Percentiles rank a stretch among this genome's conserved stretches.
Conservation (phyloP, 2,329 filamentous ascomycete genomes). For the Fusarium sp. region DNA sequence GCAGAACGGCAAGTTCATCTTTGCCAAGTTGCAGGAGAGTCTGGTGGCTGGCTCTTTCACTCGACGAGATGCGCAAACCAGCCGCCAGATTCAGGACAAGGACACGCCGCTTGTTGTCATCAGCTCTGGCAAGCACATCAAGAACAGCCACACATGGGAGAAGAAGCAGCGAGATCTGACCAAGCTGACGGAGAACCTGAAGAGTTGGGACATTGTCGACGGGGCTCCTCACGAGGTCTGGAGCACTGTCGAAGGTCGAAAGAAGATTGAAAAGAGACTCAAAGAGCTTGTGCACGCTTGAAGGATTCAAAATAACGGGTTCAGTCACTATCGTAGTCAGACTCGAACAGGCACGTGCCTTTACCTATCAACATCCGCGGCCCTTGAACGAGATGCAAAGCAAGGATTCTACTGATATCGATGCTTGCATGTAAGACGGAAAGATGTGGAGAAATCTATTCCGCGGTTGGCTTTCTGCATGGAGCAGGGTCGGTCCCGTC, state of each 20-base stretch:
- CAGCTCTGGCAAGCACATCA: constrained; percentile 80
- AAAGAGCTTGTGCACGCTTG: constrained; percentile 68
- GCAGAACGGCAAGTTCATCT: constrained; percentile 85
- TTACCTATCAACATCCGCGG: constrained; percentile 6
- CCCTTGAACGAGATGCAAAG: constrained; percentile 1
- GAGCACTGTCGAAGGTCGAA: constrained; percentile 76
- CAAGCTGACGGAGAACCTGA: constrained; percentile 79
- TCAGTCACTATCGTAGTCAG: not conserved
- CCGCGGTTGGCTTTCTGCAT: not conserved
- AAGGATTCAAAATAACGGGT: constrained; percentile 2
- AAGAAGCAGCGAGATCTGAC: constrained; percentile 86
- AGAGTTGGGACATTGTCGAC: constrained; percentile 87
- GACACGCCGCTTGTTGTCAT: constrained; percentile 82
- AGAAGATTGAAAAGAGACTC: constrained; percentile 82
- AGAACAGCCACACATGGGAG: constrained; percentile 78
- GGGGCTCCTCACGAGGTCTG: constrained; percentile 89
- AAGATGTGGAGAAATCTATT: constrained; percentile 22
- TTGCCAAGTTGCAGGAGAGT: constrained; percentile 92
- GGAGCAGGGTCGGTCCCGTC: not conserved
- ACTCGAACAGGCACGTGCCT: constrained; percentile 14
- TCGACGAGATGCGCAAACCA: constrained; percentile 82
- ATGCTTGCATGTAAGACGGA: constrained; percentile 32
- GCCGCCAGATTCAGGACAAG: constrained; percentile 80
- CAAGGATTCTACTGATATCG: constrained; percentile 6
- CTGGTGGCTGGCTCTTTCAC: constrained; percentile 87